Percentiles rank a stretch among this genome's conserved stretches.
phyloP scores from a whole-genome alignment of 2,329 filamentous ascomycete genomes.

The Endocalyx cinctus region DNA sequence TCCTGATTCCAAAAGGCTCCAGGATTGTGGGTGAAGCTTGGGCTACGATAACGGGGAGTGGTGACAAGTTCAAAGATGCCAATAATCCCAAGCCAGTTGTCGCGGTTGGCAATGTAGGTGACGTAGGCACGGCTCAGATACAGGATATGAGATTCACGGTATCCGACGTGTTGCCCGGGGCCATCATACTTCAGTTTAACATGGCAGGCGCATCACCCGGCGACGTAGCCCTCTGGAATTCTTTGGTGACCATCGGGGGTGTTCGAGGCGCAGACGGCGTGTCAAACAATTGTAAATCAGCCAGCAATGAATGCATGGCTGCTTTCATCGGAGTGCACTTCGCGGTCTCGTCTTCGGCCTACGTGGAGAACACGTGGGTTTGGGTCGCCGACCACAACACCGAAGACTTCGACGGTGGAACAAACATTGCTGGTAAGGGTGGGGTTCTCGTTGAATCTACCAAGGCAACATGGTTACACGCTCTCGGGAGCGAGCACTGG shows the following conservation, averaged over 20 bases:
- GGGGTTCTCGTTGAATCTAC: slow-evolving; percentile 41
- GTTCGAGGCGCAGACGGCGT: slow-evolving; percentile 27
- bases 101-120: slow-evolving; percentile 51
- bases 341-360: slow-evolving; percentile 39
- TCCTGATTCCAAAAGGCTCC: slow-evolving; percentile 43
- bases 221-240: slow-evolving; percentile 31
- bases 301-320: slow-evolving; percentile 36
- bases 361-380: slow-evolving; percentile 51
- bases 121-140: slow-evolving; percentile 57
- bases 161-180: slow-evolving; percentile 53
- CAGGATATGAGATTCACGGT: slow-evolving; percentile 63
- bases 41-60: slow-evolving; percentile 48
- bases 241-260: slow-evolving; percentile 32
- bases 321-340: slow-evolving; percentile 46
- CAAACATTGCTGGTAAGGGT: slow-evolving; percentile 44
- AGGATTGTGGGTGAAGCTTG: slow-evolving; percentile 51
- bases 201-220: slow-evolving; percentile 29
- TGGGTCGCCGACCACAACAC: slow-evolving; percentile 49
- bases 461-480: slow-evolving; percentile 46
- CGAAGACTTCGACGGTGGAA: slow-evolving; percentile 42
- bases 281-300: slow-evolving; percentile 21
- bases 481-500: slow-evolving; percentile 51
- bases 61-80: slow-evolving; percentile 44
- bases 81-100: slow-evolving; percentile 52
- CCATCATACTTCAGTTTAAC: slow-evolving; percentile 51